These are phyloP conservation scores for Hyphopichia fennica DNA, from an alignment of 1,139 yeast species.

Conservation along the genomic window DNA sequence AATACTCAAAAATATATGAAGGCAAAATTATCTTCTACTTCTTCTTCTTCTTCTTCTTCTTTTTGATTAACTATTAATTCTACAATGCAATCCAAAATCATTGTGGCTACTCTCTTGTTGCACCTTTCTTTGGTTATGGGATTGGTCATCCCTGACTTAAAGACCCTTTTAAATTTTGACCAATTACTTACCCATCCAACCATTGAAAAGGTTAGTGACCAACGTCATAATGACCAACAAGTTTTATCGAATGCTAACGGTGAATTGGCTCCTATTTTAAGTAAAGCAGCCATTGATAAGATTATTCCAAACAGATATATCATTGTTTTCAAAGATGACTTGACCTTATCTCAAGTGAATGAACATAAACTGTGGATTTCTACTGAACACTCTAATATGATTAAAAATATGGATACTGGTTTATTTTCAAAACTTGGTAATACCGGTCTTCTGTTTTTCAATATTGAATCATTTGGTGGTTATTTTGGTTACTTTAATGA, in stretches of 20 bases:
- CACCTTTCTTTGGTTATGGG: background rate
- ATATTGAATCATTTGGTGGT: conserved; percentile 26
- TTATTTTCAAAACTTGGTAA: too few relatives aligned
- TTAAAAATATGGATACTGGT: conserved; percentile 4
- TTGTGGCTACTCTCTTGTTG: conserved; percentile 1
- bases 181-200: background rate
- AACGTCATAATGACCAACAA: too few relatives aligned
- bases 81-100: background rate
- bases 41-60: background rate
- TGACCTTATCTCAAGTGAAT: conserved; percentile 15
- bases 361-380: conserved; percentile 15
- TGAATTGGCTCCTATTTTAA: conserved; percentile 1
- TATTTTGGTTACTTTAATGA: conserved; percentile 35
- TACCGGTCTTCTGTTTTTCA: conserved; percentile 15
- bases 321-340: conserved; percentile 34
- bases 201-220: background rate
- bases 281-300: background rate
- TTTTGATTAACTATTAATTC: background rate
- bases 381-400: conserved; percentile 6
- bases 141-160: conserved; percentile 4
- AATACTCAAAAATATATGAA: background rate
- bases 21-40: too few relatives aligned
- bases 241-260: background rate
- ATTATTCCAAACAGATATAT: conserved; percentile 25
- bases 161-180: conserved; percentile 1